These are phyloP conservation scores for Cicer judaicum DNA, from an alignment of 306 rosid species.

Conservation along the genomic window DNA sequence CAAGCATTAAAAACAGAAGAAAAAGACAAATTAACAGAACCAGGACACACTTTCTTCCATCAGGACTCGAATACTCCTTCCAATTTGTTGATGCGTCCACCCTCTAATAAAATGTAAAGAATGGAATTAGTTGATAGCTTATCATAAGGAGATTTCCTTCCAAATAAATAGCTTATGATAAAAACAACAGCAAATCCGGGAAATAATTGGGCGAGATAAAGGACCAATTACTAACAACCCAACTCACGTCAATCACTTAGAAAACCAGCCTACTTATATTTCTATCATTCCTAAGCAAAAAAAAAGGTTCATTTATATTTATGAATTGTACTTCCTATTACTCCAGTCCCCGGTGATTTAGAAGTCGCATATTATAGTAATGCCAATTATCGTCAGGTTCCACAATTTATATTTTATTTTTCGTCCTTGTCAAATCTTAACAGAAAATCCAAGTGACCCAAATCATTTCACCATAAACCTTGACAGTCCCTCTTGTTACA, in stretches of 20 bases:
- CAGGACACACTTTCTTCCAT: slow-evolving; percentile 81
- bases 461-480: slow-evolving; percentile 45
- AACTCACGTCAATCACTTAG: slow-evolving; percentile 35
- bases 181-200: slow-evolving; percentile 42
- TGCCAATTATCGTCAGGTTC: slow-evolving; percentile 26
- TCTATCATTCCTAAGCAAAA: slow-evolving; percentile 32
- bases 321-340: slow-evolving; percentile 33
- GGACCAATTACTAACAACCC: slow-evolving; percentile 29
- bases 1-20: slow-evolving; percentile 31
- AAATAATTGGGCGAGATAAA: slow-evolving; percentile 40
- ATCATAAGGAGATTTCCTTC: slow-evolving; percentile 39
- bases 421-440: slow-evolving; percentile 27
- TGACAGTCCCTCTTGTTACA: slow-evolving; percentile 43
- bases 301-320: slow-evolving; percentile 10
- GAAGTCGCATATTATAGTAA: slow-evolving; percentile 10
- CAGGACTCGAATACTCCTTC: slow-evolving; percentile 90
- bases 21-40: slow-evolving; percentile 19
- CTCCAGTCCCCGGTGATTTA: slow-evolving; percentile 28
- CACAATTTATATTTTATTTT: slow-evolving; percentile 27
- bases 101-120: slow-evolving; percentile 67
- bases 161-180: slow-evolving; percentile 33
- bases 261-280: slow-evolving; percentile 27
- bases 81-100: slow-evolving; percentile 94
- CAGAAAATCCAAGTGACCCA: slow-evolving; percentile 36
- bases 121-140: slow-evolving; percentile 45